A percentile compares a stretch with the other conserved stretches of the same genome.
Evolutionary conservation across 2,329 filamentous ascomycete species (phyloP).

Genomic region (Aspergillus sp.): DNA sequence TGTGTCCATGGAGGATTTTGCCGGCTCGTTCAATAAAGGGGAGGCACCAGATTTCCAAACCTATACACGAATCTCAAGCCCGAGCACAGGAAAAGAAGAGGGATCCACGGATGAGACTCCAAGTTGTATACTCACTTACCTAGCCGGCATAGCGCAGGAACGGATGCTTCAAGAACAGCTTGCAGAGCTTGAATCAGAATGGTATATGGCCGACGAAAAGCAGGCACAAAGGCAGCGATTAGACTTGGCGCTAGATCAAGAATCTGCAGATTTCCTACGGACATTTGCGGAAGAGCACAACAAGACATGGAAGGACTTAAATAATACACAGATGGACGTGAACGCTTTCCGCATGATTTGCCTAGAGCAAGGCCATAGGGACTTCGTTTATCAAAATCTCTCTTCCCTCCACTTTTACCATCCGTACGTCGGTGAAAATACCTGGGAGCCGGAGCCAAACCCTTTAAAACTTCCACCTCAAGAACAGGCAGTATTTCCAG

Average conservation of each 20-base stretch:
- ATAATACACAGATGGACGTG: constrained; percentile 18
- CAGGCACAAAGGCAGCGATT: constrained; percentile 10
- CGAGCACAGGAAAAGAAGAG: not conserved
- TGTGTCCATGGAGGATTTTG: constrained; percentile 20
- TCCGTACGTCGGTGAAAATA: not conserved
- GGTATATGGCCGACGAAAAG: constrained; percentile 17
- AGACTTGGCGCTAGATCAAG: constrained; percentile 20
- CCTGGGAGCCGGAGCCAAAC: constrained; percentile 10
- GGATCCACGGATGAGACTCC: constrained; percentile 7
- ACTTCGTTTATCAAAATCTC: constrained; percentile 10
- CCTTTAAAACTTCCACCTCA: constrained; percentile 20
- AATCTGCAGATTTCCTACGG: constrained; percentile 24
- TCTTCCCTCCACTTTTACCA: not conserved
- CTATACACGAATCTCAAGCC: not conserved
- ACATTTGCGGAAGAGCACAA: constrained; percentile 22
- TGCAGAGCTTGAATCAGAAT: constrained; percentile 20
- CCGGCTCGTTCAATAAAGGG: not conserved
- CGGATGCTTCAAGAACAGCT: constrained; percentile 25
- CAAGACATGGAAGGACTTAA: constrained; percentile 23
- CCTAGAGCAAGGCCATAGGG: constrained; percentile 15
- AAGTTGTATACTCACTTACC: constrained; percentile 18
- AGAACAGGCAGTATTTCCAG: constrained; percentile 21
- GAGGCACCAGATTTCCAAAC: not conserved
- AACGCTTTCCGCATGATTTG: constrained; percentile 21
- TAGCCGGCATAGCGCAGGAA: constrained; percentile 23